Evolutionary conservation across 441 rosid species (phyloP), one percentile per base, ranked within the genome.

Genomic region (Adansonia rubrostipa): DNA sequence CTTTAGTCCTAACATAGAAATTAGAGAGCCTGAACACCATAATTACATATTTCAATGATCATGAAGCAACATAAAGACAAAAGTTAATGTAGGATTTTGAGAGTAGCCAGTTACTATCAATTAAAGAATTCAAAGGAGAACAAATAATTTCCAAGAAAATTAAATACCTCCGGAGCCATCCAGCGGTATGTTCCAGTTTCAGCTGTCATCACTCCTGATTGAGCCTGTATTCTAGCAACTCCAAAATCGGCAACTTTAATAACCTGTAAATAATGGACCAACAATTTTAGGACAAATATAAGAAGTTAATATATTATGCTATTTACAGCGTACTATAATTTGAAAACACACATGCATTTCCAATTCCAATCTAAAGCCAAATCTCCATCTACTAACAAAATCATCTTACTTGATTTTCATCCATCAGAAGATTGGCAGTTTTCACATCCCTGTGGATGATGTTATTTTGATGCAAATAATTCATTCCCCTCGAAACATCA

Each of bases 341-440:
- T 0, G 6, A 36, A 36, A 36, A 36, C 42, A 4, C 42, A 36
- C 42, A 36, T 36, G 42, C 42, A 36, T 36, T 36, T 36, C 42
- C 42, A 36, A 36, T 36, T 36, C 42, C 42, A 36, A 36, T 36
- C 42, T 36, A 36, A 5, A 36, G 42, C 42, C 42, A 36, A 36
- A 36, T 36, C 42, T 36, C 42, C 42, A 36, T 36, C 42, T 36
- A 36, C 42, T 4, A 67, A 71, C 24, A 72, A 57, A 71, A 61
- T 22, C 10, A 65, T 79, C 93, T 90, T 92, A 96, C 98, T 51
- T 89, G 98, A 83, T 96, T 92, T 85, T 96, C 99, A 82, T 96
- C 98, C 98, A 94, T 96, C 63, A 94, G 90, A 84, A 96, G 97
- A 89, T 96, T 96, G 77, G 98, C 98, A 82, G 97, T 91, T 84